Evolutionary conservation across 768 basidiomycete genomes (phyloP).

Genomic region (Kwoniella mangroviensis): DNA sequence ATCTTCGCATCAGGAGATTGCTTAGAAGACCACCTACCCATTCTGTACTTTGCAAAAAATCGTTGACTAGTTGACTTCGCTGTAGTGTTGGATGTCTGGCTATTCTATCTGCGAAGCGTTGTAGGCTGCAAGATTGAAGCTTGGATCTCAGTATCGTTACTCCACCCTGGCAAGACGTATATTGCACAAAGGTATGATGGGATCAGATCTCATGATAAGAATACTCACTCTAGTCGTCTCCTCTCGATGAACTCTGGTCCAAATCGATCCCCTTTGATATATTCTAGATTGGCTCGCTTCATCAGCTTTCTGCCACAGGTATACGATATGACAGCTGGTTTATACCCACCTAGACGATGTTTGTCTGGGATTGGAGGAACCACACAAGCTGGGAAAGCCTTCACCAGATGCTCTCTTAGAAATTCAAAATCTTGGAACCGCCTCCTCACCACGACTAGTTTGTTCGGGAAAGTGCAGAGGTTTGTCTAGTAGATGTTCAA

Average conservation of each 20-base stretch:
- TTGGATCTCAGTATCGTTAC: too few relatives aligned
- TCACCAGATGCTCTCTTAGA: conserved; percentile 79
- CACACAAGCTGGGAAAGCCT: conserved; percentile 97
- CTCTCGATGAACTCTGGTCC: conserved; percentile 97
- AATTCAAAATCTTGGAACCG: conserved; percentile 98
- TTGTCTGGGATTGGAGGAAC: conserved; percentile 96
- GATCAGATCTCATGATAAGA: too few relatives aligned
- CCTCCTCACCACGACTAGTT: conserved; percentile 64
- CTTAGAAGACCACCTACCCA: conserved; percentile 64
- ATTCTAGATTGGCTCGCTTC: conserved; percentile 67
- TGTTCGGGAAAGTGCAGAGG: conserved; percentile 77
- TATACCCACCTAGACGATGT: conserved; percentile 81
- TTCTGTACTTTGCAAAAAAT: conserved; percentile 97
- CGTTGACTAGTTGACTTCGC: conserved; percentile 83
- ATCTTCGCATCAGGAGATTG: too few relatives aligned
- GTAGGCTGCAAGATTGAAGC: too few relatives aligned
- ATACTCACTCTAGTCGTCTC: conserved; percentile 77
- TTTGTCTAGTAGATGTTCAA: conserved; percentile 73
- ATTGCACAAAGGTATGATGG: too few relatives aligned
- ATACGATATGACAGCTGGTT: not conserved
- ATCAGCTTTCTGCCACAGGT: too few relatives aligned
- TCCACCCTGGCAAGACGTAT: too few relatives aligned
- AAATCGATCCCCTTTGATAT: conserved; percentile 96
- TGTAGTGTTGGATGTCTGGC: conserved; percentile 93
- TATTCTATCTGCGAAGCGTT: conserved; percentile 87